Percentiles rank a stretch among this genome's conserved stretches.
These are phyloP conservation scores for Russula ochroleuca DNA, from an alignment of 768 basidiomycete species.

Conservation along the genomic window DNA sequence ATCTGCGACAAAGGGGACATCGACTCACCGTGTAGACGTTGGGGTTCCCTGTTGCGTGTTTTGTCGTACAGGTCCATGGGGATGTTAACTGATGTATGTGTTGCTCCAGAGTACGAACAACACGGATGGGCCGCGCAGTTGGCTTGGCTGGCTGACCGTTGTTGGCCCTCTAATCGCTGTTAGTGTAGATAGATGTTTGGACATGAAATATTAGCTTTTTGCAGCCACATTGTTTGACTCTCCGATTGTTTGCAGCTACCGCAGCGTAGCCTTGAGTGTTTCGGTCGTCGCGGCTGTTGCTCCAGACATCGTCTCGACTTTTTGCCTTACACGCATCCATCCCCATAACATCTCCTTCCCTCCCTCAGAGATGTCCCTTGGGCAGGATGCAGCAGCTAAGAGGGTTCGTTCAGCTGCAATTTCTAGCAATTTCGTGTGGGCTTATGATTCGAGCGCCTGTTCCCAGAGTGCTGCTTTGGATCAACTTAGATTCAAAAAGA, in stretches of 20 bases:
- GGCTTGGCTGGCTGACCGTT: neutral
- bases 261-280: constrained; percentile 9
- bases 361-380: constrained; percentile 22
- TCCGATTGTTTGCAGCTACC: constrained; percentile 30
- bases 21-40: neutral
- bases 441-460: constrained; percentile 22
- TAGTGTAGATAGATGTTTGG: constrained; percentile 18
- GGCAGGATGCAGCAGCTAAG: constrained; percentile 23
- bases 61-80: neutral
- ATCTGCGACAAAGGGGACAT: neutral
- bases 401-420: constrained; percentile 28
- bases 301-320: neutral
- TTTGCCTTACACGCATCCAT: neutral
- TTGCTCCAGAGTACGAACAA: neutral
- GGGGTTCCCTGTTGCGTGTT: neutral
- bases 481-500: constrained; percentile 48
- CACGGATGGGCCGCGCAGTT: neutral
- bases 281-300: constrained; percentile 2
- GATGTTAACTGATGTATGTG: neutral
- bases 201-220: constrained; percentile 23
- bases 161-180: neutral
- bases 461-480: constrained; percentile 43
- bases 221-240: constrained; percentile 36
- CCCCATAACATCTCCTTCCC: neutral
- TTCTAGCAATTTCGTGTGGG: constrained; percentile 30